Evolutionary conservation across 2,329 filamentous ascomycete genomes (phyloP), one percentile per base, ranked within the genome.

Genomic region (Colletotrichum camelliae): DNA sequence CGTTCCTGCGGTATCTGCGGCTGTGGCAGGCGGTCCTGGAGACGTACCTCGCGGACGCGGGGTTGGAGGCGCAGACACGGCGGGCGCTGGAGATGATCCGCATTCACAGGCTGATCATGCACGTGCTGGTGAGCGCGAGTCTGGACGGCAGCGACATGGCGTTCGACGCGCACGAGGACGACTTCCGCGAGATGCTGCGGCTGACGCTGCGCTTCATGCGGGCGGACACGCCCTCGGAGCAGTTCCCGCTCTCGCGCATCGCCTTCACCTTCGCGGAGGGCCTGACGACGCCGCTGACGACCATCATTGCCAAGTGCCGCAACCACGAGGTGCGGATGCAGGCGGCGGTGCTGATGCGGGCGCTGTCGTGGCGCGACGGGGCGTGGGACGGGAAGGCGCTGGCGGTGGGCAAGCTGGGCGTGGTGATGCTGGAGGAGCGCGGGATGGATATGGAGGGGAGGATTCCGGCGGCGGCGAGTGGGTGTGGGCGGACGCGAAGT

Each of bases 401-500:
- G 70, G 62, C 76, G 4, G 62, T 70, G 15, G 77, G 72, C 21
- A 77, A 77, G 66, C 57, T 77, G 5, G 78, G 77, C 3, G 74
- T 58, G 10, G 72, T 79, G 27, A 55, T 78, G 61, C 67, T 79
- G 33, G 78, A 79, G 48, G 78, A 79, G 69, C 48, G 55, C 31
- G 77, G 74, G 10, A 73, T 77, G 66, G 70, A 76, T 21, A 74
- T 27, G 1, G 55, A 74, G 13, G 78, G 77, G 16, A 35, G 70
- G 58, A 64, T 79, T 9, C 73, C 77, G 48, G 12, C 74, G 4
- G 73, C 66, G 37, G 48, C 71, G 16, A 37, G 8, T 79, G 78
- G 78, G 35, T 70, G 5, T 79, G 77, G 75, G 39, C 74, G 43
- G 66, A 57, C 8, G 70, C 60, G 3, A 74, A 76, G 29, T 76